A percentile compares a stretch with the other conserved stretches of the same genome.
Conservation (phyloP, 768 basidiomycete genomes). For the Rhizopogon vinicolor region DNA sequence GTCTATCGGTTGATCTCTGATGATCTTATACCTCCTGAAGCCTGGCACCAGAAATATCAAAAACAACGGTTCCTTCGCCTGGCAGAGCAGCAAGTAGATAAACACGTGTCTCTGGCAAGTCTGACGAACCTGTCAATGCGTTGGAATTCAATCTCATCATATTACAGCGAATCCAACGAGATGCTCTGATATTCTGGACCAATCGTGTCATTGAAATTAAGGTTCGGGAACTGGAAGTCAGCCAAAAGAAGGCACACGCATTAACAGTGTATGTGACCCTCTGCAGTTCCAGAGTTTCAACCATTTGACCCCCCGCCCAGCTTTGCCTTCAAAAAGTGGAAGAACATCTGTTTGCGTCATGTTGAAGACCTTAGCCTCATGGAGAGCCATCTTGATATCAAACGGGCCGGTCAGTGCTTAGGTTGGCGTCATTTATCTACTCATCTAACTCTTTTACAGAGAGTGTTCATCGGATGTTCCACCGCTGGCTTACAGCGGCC, state of each 20-base stretch:
- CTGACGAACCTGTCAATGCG: not conserved
- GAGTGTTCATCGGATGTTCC: constrained; percentile 59
- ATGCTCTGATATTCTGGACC: constrained; percentile 57
- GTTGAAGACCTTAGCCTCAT: constrained; percentile 73
- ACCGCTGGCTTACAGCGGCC: constrained; percentile 62
- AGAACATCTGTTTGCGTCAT: constrained; percentile 52
- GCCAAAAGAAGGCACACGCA: constrained; percentile 38
- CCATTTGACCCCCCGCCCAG: constrained; percentile 28
- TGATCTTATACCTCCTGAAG: constrained; percentile 25
- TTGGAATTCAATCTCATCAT: constrained; percentile 2
- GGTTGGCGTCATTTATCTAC: not conserved
- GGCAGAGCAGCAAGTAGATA: constrained; percentile 39
- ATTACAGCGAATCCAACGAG: constrained; percentile 47
- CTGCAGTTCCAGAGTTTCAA: constrained; percentile 9
- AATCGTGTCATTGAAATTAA: constrained; percentile 72
- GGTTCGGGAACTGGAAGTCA: constrained; percentile 62
- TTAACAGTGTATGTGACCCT: constrained; percentile 30
- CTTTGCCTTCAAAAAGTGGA: constrained; percentile 66
- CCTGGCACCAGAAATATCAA: constrained; percentile 40
- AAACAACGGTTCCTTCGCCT: constrained; percentile 35
- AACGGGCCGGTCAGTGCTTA: constrained; percentile 58
- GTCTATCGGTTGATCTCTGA: constrained; percentile 2
- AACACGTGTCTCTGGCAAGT: constrained; percentile 37
- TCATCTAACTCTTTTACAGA: constrained; percentile 37
- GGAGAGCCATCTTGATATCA: constrained; percentile 79